These are phyloP conservation scores for Xylaria sp. DNA, from an alignment of 2,329 filamentous ascomycete genomes.

Conservation along the genomic window DNA sequence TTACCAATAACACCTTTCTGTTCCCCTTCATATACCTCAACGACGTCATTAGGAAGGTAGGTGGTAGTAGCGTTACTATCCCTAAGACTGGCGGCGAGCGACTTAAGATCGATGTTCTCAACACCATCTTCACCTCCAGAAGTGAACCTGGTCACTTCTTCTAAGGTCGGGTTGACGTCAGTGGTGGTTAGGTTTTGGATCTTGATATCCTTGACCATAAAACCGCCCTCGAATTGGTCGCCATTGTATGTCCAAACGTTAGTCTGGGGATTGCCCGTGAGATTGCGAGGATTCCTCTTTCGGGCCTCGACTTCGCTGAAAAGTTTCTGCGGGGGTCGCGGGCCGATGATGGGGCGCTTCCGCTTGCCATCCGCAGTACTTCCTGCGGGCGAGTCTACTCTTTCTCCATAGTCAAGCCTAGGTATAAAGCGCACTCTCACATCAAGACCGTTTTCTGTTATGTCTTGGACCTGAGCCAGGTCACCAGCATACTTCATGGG, in stretches of 20 bases:
- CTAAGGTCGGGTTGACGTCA: slow-evolving; percentile 90
- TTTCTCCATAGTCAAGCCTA: slow-evolving; percentile 88
- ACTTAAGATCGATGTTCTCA: slow-evolving; percentile 91
- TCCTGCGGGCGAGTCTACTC: slow-evolving; percentile 72
- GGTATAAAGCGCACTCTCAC: slow-evolving; percentile 89
- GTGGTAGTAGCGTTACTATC: slow-evolving; percentile 82
- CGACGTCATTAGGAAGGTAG: slow-evolving; percentile 93
- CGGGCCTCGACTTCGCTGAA: slow-evolving; percentile 95
- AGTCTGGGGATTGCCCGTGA: slow-evolving; percentile 76
- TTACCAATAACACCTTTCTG: slow-evolving; percentile 91
- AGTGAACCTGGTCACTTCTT: slow-evolving; percentile 95
- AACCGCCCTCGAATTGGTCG: slow-evolving; percentile 92
- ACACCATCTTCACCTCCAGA: slow-evolving; percentile 90
- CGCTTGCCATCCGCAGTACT: slow-evolving; percentile 74
- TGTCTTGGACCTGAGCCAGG: slow-evolving; percentile 89
- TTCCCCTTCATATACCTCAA: slow-evolving; percentile 95
- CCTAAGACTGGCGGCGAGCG: slow-evolving; percentile 89
- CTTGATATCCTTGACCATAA: slow-evolving; percentile 93
- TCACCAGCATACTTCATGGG: slow-evolving; percentile 86
- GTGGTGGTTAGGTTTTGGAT: slow-evolving; percentile 86
- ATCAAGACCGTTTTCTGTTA: slow-evolving; percentile 91
- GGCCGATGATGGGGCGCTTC: slow-evolving; percentile 75
- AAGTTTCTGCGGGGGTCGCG: slow-evolving; percentile 84
- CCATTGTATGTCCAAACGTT: slow-evolving; percentile 87
- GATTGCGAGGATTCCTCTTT: slow-evolving; percentile 78